Evolutionary conservation across 1,139 yeast genomes (phyloP).

Genomic region (Suhomyces wounanorum): DNA sequence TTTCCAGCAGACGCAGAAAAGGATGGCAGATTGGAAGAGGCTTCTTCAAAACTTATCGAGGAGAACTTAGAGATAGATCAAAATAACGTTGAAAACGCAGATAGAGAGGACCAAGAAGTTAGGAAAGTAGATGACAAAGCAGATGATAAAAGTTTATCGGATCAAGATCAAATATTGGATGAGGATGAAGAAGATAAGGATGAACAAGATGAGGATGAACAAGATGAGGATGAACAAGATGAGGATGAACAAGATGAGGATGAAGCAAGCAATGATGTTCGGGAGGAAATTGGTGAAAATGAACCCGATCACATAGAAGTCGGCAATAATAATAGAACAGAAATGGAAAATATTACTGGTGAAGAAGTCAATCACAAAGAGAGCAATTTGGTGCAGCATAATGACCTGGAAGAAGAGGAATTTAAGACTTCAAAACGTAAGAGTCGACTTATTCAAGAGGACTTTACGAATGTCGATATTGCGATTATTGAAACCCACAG

Average conservation of each 20-base stretch:
- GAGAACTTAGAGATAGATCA: neutral
- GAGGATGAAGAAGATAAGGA: neutral
- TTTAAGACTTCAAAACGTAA: too few species aligned
- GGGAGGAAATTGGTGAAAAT: too few species aligned
- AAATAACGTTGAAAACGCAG: neutral
- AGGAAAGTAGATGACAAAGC: neutral
- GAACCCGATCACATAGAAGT: too few species aligned
- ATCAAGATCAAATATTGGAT: neutral
- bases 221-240: neutral
- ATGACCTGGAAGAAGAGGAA: too few species aligned
- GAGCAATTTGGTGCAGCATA: too few species aligned
- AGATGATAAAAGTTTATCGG: neutral
- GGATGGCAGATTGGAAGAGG: neutral
- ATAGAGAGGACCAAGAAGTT: neutral
- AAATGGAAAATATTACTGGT: too few species aligned
- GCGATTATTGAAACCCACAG: too few species aligned
- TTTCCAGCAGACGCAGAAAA: neutral
- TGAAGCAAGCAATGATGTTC: too few species aligned
- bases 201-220: neutral
- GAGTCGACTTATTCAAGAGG: too few species aligned
- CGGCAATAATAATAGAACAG: too few species aligned
- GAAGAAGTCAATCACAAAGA: too few species aligned
- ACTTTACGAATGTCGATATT: too few species aligned
- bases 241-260: slow-evolving; percentile 1
- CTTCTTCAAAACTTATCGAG: neutral